Conservation (phyloP, 164 flowering plant species). For the Stephania japonica region DNA sequence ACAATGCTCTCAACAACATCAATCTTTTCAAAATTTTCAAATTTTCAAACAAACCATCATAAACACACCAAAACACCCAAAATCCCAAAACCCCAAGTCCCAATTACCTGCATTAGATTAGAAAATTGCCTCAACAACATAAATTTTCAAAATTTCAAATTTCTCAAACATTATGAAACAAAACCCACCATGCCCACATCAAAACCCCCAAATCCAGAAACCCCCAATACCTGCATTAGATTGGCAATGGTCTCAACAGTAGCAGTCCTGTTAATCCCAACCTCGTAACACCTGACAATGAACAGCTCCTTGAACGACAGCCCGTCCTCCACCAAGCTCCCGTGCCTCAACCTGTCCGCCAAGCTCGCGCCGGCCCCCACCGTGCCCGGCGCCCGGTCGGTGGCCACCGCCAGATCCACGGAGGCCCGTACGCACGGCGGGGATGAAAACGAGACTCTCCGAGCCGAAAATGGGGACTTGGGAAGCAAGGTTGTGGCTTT, state of each 20-base stretch:
- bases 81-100: background rate
- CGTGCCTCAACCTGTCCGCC: constrained; percentile 70
- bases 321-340: constrained; percentile 70
- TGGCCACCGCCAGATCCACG: background rate
- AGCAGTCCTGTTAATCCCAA: constrained; percentile 89
- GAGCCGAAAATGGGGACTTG: background rate
- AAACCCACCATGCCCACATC: too few species aligned
- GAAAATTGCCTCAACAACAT: background rate
- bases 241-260: constrained; percentile 95
- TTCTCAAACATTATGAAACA: too few species aligned
- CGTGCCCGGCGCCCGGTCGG: background rate
- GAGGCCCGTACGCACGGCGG: background rate
- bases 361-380: constrained; percentile 18
- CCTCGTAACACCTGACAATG: constrained; percentile 83
- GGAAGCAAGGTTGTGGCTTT: too few species aligned
- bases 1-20: background rate
- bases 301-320: constrained; percentile 85
- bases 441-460: background rate
- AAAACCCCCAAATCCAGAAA: too few species aligned
- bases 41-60: background rate
- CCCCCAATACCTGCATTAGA: constrained; percentile 67
- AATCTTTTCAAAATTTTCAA: background rate
- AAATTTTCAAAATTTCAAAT: too few species aligned
- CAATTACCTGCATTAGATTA: background rate
- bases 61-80: background rate